Conservation (phyloP, 2,329 filamentous ascomycete species). For the Phaeosphaeria sp. region DNA sequence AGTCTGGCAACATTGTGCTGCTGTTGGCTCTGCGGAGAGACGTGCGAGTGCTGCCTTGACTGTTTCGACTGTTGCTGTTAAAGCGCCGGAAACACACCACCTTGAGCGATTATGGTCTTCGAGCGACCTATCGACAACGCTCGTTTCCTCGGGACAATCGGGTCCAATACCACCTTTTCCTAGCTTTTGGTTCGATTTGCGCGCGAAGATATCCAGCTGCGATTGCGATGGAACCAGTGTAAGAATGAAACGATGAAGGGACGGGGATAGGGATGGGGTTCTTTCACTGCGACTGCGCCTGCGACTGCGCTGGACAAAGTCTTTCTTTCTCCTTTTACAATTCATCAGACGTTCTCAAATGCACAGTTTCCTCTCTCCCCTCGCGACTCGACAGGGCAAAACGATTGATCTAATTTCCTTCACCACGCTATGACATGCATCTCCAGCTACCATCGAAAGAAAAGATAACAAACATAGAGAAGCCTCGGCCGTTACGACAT, state of each 20-base stretch:
- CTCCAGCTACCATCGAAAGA: not conserved
- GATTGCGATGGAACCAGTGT: not conserved
- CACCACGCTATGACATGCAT: not conserved
- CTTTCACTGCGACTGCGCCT: not conserved
- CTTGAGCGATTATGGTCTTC: not conserved
- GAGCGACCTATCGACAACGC: not conserved
- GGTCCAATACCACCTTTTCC: not conserved
- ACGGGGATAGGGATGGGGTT: not conserved
- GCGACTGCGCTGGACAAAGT: not conserved
- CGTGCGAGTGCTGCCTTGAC: conserved; percentile 46
- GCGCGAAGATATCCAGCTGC: not conserved
- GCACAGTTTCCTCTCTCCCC: not conserved
- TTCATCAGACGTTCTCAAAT: not conserved
- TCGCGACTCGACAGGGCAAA: not conserved
- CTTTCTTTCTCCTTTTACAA: not conserved
- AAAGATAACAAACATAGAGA: not conserved
- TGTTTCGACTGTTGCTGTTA: conserved; percentile 41
- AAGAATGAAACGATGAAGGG: not conserved
- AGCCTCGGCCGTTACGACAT: not conserved
- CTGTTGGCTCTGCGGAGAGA: conserved; percentile 46
- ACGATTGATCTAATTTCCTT: not conserved
- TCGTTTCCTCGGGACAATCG: not conserved
- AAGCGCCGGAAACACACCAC: not conserved
- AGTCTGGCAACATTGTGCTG: conserved; percentile 47
- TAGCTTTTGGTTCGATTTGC: not conserved